Base-by-base conservation (phyloP, 805 yeast genomes). In the Limtongozyma cylindracea region DNA sequence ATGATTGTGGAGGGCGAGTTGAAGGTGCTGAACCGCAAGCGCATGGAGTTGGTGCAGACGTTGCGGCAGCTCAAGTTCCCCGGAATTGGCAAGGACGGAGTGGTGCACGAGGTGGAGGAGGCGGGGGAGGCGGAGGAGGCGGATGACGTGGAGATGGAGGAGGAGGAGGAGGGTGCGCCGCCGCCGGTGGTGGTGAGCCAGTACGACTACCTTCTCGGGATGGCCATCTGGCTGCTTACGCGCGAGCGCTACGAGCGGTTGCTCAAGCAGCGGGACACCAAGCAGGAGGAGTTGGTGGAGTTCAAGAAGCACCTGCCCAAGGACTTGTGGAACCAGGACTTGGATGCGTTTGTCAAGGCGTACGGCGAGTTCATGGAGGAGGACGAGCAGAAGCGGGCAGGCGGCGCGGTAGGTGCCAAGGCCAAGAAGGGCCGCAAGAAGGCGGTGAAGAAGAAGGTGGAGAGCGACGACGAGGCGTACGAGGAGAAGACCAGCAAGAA, bases 221-320 rank as follows among this genome's bases (percentile, higher is more conserved):
- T 88, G 93, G 63, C 80, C 17, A 68, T 88, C 30, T 78, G 94
- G 88, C 72, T 94, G 18, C 61, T 88, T 38, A 84, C 98, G 1
- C 58, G 56, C 26, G 98, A 88, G 45, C 61, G 88, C 33, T 88
- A 82, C 38, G 82, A 77, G 35, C 68, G 61, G 31, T 50, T 88
- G 31, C 49, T 80, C 34, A 56, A 56, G 24, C 91, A 82, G 39
- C 59, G 64, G 28, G 76, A 65, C 25, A 69, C 52, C 13, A 71
- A 68, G 35, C 84, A 78, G 38, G 50, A 42, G 8, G 91, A 76
- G 37, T 55, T 84, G 33, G 69, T 63, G 20, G 39, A 37, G 1
- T 52, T 88, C 31, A 56, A 80, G 32, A 56, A 59, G 24, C 53
- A 64, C 35, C 51, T 73, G 8, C 80, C 93, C 10, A 77, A 76